Base-by-base conservation (phyloP, 345 rosid genomes). In the Salix koriyanagi region DNA sequence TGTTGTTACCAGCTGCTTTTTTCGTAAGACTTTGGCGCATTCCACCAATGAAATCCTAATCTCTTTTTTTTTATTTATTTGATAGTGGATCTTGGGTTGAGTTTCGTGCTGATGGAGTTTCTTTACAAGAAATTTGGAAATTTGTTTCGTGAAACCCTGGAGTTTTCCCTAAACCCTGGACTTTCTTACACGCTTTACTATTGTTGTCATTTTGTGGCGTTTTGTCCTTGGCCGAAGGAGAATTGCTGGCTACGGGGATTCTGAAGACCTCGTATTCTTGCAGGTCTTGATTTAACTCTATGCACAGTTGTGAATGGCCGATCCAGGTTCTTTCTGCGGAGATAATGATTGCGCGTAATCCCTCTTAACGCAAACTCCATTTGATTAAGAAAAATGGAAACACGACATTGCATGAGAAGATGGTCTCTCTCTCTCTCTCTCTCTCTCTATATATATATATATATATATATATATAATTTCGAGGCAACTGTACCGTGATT, bases 161-260 rank as follows among this genome's bases (percentile, higher is more conserved):
- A 18, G 52, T 21, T 39, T 62, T 73, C 76, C 76, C 50, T 73
- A 18, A 61, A 61, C 8, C 56, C 42, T 61, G 76, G 56, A 73
- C 19, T 6, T 41, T 39, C 28, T 26, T 44, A 13, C 37, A 69
- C 12, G 50, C 19, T 18, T 8, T 25, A 9, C 61, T 48, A 3
- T 30, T 50, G 14, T 28, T 50, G 34, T 70, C 73, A 28, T 30
- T 67, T 67, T 32, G 69, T 65, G 21, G n/a, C 34, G 21, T 23
- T 23, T 34, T 67, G 48, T 67, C 70, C 42, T 1, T 1, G 42
- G 70, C 26, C 16, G 37, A 1, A 66, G 37, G 25, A 19, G 39
- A 10, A 9, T 1, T 21, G 39, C 19, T 25, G 64, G 4, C 28
- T n/a, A 8, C 6, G 23, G 28, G 52, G 64, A 58, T n/a, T 10